Base-by-base conservation (phyloP, 1,284 basidiomycete species). In the Cutaneotrichosporon sp. region DNA sequence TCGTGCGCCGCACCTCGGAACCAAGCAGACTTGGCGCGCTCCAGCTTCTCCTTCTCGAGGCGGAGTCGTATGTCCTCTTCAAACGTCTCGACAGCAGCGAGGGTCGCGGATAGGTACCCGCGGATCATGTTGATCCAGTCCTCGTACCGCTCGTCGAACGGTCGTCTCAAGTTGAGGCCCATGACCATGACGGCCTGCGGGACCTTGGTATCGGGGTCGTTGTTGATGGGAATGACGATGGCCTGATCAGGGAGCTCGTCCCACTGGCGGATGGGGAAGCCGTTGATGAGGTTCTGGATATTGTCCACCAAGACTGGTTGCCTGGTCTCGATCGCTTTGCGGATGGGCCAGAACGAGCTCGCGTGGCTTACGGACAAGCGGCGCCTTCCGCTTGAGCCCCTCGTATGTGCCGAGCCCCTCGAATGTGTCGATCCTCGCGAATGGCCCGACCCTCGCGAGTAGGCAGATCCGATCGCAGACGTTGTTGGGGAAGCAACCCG, bases 1-100 rank as follows among this genome's bases (percentile, higher is more conserved):
- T 82, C 80, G 64, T 81, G 80, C 1, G 74, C 76, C 1, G 79
- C 75, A 24, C 75, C 77, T 25, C 70, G 67, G 67, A 79, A 77
- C 73, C 78, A 79, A 10, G 72, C 68, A 3, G 70, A 65, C 60
- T 79, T 79, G 4, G 80, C 80, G 16, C 68, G 64, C 49, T 81
- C 80, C 60, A 82, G 76, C 20, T 71, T 67, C 22, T 76, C 70
- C 47, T 80, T 77, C 29, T 79, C 76, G 1, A 72, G 70, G 18
- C 76, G 69, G 25, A 63, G 57, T 10, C 67, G 59, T 20, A 54
- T n/a, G 59, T 81, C 80, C 16, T 71, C 67, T 62, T 82, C 79
- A 31, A 59, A 66, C 0, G 75, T 73, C 50, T 74, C 69, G 3
- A 80, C 79, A 6, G 72, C 65, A 0, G 64, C 62, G 22, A 80